Evolutionary conservation across 139 green algal genomes (phyloP).

Genomic region (Chlamydomonas applanata): DNA sequence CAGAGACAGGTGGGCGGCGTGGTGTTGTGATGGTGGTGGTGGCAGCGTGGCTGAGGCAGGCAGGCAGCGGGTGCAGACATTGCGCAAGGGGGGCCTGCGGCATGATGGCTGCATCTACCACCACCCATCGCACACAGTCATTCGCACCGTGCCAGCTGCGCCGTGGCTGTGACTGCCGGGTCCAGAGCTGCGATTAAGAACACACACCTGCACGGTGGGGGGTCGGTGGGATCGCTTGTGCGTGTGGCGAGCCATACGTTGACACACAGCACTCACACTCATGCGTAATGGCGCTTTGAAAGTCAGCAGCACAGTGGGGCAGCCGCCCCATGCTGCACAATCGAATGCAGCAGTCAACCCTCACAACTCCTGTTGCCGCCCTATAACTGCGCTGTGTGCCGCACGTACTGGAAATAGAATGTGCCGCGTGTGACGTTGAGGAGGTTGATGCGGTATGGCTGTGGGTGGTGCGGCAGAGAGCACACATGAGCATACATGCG

Average conservation of each 20-base stretch:
- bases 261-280: too few species aligned
- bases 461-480: too few species aligned
- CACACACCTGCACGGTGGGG: background rate
- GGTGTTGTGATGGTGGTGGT: background rate
- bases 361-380: too few species aligned
- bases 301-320: too few species aligned
- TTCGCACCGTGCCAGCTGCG: slow-evolving; percentile 8
- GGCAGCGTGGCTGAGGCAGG: too few species aligned
- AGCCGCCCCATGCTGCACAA: too few species aligned
- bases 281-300: too few species aligned
- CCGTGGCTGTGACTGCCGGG: slow-evolving; percentile 3
- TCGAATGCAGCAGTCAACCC: too few species aligned
- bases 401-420: slow-evolving; percentile 47
- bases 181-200: slow-evolving; percentile 18
- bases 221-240: too few species aligned
- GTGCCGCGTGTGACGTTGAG: slow-evolving; percentile 27
- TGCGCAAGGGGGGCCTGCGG: background rate
- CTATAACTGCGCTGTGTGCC: background rate
- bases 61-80: background rate
- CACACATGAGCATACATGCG: too few species aligned
- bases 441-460: slow-evolving; percentile 52
- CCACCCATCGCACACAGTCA: too few species aligned
- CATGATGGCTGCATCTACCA: background rate
- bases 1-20: background rate
- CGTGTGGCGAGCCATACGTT: too few species aligned